phyloP scores from a whole-genome alignment of 2,329 filamentous ascomycete species.

The Cyphellophora europaea region DNA sequence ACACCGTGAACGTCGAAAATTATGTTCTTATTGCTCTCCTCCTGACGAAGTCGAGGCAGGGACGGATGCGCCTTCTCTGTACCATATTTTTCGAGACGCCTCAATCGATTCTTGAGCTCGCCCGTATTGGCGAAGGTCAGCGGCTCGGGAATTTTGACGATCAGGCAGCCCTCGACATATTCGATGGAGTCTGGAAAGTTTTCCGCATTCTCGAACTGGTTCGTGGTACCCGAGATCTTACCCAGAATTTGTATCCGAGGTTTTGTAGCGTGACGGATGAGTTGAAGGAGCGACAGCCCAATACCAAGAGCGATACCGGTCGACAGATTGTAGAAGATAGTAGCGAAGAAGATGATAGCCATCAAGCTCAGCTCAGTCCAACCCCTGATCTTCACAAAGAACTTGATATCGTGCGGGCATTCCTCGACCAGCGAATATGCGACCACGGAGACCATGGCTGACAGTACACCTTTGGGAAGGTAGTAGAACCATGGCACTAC shows the following conservation, averaged over 20 bases:
- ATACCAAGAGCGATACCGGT: constrained; percentile 91
- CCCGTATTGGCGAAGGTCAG: constrained; percentile 96
- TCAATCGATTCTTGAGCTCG: constrained; percentile 73
- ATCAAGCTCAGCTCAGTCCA: constrained; percentile 83
- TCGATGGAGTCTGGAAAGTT: constrained; percentile 64
- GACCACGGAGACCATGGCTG: constrained; percentile 88
- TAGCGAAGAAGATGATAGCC: constrained; percentile 80
- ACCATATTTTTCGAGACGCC: constrained; percentile 83
- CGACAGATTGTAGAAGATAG: constrained; percentile 90
- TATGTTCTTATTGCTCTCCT: constrained; percentile 81
- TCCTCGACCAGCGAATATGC: constrained; percentile 93
- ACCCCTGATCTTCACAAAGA: constrained; percentile 78
- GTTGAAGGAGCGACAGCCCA: constrained; percentile 76
- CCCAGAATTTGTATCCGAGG: constrained; percentile 94
- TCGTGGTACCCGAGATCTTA: constrained; percentile 66
- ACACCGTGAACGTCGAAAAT: constrained; percentile 99
- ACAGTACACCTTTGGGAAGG: constrained; percentile 91
- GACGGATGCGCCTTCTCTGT: constrained; percentile 77
- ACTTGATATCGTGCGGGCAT: constrained; percentile 80
- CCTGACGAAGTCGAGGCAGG: constrained; percentile 64
- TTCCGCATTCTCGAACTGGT: constrained; percentile 78
- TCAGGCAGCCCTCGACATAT: constrained; percentile 83
- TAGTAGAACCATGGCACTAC: constrained; percentile 90
- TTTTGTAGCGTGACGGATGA: constrained; percentile 82
- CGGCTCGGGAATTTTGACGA: constrained; percentile 95